phyloP scores from a whole-genome alignment of 345 rosid species.

The Tarenaya hassleriana region DNA sequence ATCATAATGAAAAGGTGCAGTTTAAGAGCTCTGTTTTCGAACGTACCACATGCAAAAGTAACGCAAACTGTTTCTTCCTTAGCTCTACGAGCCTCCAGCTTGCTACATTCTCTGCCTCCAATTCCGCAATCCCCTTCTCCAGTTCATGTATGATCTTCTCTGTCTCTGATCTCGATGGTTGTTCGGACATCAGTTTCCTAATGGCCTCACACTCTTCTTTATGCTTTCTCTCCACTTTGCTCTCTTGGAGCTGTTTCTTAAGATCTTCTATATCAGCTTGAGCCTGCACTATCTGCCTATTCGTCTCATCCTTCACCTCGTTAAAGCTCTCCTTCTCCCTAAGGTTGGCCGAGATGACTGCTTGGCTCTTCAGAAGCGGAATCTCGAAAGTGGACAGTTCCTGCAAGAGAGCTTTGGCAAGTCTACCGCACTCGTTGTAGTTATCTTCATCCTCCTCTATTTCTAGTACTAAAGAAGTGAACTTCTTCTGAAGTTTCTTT shows the following conservation, averaged over 20 bases:
- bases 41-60: slow-evolving; percentile 86
- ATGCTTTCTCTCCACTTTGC: slow-evolving; percentile 88
- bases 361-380: slow-evolving; percentile 83
- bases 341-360: slow-evolving; percentile 63
- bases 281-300: slow-evolving; percentile 65
- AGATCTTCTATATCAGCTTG: slow-evolving; percentile 71
- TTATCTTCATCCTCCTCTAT: slow-evolving; percentile 67
- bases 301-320: slow-evolving; percentile 74
- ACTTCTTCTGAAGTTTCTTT: slow-evolving; percentile 95
- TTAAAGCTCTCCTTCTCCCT: slow-evolving; percentile 81
- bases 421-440: slow-evolving; percentile 51
- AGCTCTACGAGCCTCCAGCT: slow-evolving; percentile 87
- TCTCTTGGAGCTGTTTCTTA: slow-evolving; percentile 84
- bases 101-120: slow-evolving; percentile 79
- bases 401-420: slow-evolving; percentile 75
- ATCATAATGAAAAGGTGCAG: neutral
- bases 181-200: slow-evolving; percentile 70
- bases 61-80: slow-evolving; percentile 87
- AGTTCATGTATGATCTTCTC: slow-evolving; percentile 63
- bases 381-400: slow-evolving; percentile 86
- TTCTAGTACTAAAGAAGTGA: slow-evolving; percentile 68
- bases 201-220: slow-evolving; percentile 94
- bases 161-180: slow-evolving; percentile 84
- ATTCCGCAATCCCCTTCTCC: slow-evolving; percentile 68
- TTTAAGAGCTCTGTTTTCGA: neutral